Base-by-base conservation (phyloP, 1,284 basidiomycete genomes). In the Malassezia psittaci region DNA sequence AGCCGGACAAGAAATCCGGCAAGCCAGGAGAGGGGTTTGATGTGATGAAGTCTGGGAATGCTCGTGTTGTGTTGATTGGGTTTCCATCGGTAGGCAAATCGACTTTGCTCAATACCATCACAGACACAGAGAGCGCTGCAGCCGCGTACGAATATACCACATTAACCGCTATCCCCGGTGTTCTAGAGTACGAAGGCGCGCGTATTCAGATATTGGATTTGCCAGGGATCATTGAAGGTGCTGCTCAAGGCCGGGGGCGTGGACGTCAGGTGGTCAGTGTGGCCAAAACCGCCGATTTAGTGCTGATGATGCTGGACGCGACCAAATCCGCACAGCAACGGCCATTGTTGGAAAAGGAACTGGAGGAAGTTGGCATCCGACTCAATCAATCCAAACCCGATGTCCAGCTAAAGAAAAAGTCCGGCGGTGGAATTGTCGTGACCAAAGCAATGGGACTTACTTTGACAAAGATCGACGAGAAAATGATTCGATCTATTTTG, bases 81-180 rank as follows among this genome's bases (percentile, higher is more conserved):
- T 72, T 64, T 47, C 63, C 62, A 2, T 94, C 90, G 10, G 90
- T 96, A 45, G 90, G 90, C 75, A 76, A 90, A 83, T 93, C 89
- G 8, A 96, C 91, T 0, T 80, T 98, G 41, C 79, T 98, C 32
- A 86, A 83, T 70, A 96, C 93, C 76, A 83, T 85, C 60, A 98
- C 93, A 0, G 85, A 91, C 64, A 98, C 94, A 0, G 79, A 83
- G 50, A 90, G 87, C 2, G 86, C 86, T 67, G 79, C 87, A 0
- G 93, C 91, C 10, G 88, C 90, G 9, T 96, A 98, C 74, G 91
- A 96, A 74, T 96, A 94, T 77, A 96, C 90, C 1, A 93, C 88
- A 3, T 80, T 91, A 36, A 90, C 90, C 6, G 52, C 62, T 11
- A 59, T 64, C n/a, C 58, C 59, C 15, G 66, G 66, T 50, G 65